Evolutionary conservation across 2,329 filamentous ascomycete species (phyloP), one percentile per base, ranked within the genome.

Genomic region (Pezicula radicicola): DNA sequence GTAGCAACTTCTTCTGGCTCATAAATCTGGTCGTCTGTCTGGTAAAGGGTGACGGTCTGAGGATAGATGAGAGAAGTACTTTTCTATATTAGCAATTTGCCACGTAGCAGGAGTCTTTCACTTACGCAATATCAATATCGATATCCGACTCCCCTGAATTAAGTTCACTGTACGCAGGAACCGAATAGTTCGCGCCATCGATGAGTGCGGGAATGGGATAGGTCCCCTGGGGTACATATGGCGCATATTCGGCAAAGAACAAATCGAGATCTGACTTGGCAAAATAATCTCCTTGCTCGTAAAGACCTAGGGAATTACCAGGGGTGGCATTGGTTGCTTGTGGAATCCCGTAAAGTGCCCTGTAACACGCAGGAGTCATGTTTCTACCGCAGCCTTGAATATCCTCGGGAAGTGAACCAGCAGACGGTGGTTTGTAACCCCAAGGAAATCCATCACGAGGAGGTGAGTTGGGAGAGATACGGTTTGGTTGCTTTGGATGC

Each of bases 11-110:
- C 57, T 27, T 52, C 45, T 19, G 57, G 52, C 19, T 52, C 54
- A 16, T 63, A 62, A 13, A 61, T 51, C 16, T 60, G 50, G 45
- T 65, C 63, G 27, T 63, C 63, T 3, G 52, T 53, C 45, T 64
- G 62, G 47, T 64, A 65, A 3, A 65, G 49, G 16, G 61, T 63
- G 28, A 64, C 51, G 2, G 55, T 60, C 45, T 58, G 62, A 5
- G 54, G 61, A n/a, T 63, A 61, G 28, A 59, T 56, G 3, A 60
- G 48, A 41, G 55, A 55, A 40, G 27, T 43, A 37, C 28, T 36
- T 47, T 21, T 10, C 25, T 48, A 57, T 42, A 25, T 56, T 28
- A 56, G 48, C 36, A 49, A 21, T 33, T 25, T 13, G 27, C 16
- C 8, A 27, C 40, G 15, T 21, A 12, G 35, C 40, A 19, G 3